These are phyloP conservation scores for Elongisporangium undulatum DNA, from an alignment of 352 stramenopile genomes.

Conservation along the genomic window DNA sequence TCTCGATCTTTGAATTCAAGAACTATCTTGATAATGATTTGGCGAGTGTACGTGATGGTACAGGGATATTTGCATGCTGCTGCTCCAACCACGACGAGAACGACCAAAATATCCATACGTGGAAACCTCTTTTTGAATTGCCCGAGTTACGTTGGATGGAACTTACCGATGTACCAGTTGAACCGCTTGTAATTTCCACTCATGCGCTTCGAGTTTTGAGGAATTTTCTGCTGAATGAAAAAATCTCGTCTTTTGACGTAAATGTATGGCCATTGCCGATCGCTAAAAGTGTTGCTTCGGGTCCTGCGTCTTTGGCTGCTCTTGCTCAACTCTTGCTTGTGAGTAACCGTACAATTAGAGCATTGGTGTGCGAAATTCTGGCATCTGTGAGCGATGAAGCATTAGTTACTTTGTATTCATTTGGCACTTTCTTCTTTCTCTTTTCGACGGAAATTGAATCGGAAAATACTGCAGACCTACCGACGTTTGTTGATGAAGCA, in stretches of 20 bases:
- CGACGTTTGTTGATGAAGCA: slow-evolving; percentile 51
- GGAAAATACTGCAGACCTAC: slow-evolving; percentile 16
- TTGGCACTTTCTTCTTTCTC: slow-evolving; percentile 73
- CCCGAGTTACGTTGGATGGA: slow-evolving; percentile 83
- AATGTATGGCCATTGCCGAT: slow-evolving; percentile 51
- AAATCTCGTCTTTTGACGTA: slow-evolving; percentile 14
- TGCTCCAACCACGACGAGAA: slow-evolving; percentile 47
- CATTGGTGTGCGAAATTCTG: slow-evolving; percentile 61
- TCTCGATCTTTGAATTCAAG: slow-evolving; percentile 51
- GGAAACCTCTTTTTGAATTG: slow-evolving; percentile 55
- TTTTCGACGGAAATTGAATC: slow-evolving; percentile 31
- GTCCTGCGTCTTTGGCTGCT: slow-evolving; percentile 34
- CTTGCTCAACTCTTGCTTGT: slow-evolving; percentile 68
- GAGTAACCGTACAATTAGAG: slow-evolving; percentile 38
- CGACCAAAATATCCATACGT: slow-evolving; percentile 34
- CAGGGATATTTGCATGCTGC: slow-evolving; percentile 54
- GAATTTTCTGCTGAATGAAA: slow-evolving; percentile 63
- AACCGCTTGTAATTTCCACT: slow-evolving; percentile 30
- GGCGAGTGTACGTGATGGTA: slow-evolving; percentile 22
- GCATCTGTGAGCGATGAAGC: slow-evolving; percentile 39
- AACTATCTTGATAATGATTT: slow-evolving; percentile 46
- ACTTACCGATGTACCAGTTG: slow-evolving; percentile 55
- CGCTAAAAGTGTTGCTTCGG: slow-evolving; percentile 53
- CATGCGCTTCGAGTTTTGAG: slow-evolving; percentile 53
- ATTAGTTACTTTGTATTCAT: slow-evolving; percentile 49